phyloP scores from a whole-genome alignment of 2,329 filamentous ascomycete species.

The Pleurostoma richardsiae region DNA sequence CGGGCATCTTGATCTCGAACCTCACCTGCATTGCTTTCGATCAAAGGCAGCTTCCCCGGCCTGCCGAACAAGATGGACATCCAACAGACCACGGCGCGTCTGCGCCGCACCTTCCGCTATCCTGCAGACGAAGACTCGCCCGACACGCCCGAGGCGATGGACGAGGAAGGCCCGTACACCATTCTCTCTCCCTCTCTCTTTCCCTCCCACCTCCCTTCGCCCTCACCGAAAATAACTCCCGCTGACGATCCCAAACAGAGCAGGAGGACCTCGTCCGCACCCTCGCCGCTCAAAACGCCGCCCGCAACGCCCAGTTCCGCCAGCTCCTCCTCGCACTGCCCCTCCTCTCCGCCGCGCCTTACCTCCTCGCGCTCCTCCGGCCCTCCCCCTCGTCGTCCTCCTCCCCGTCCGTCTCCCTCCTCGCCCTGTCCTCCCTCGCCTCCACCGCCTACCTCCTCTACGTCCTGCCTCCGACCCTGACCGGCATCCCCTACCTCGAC shows the following conservation, averaged over 20 bases:
- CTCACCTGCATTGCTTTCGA: too few species aligned
- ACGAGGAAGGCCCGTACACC: slow-evolving; percentile 61
- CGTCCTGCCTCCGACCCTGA: slow-evolving; percentile 46
- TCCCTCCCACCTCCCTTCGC: slow-evolving; percentile 2
- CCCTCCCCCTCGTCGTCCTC: slow-evolving; percentile 2
- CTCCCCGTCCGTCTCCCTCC: slow-evolving; percentile 39
- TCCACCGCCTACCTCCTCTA: slow-evolving; percentile 59
- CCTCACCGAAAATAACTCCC: slow-evolving; percentile 6
- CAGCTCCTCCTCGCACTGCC: slow-evolving; percentile 57
- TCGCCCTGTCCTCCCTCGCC: slow-evolving; percentile 58
- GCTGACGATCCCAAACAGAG: slow-evolving; percentile 31
- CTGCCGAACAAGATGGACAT: slow-evolving; percentile 9
- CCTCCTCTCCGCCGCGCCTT: slow-evolving; percentile 47
- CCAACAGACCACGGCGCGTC: slow-evolving; percentile 42
- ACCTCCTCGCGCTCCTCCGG: slow-evolving; percentile 43
- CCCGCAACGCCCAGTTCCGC: slow-evolving; percentile 53
- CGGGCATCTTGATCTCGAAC: too few species aligned
- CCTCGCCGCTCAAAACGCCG: slow-evolving; percentile 50
- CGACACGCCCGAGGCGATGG: slow-evolving; percentile 55
- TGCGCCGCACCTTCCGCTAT: slow-evolving; percentile 76
- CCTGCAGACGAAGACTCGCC: slow-evolving; percentile 53
- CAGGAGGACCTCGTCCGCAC: slow-evolving; percentile 58
- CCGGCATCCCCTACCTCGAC: slow-evolving; percentile 48
- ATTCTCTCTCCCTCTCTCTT: slow-evolving; percentile 1
- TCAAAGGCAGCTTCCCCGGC: too few species aligned